A percentile compares a stretch with the other conserved stretches of the same genome.
These are phyloP conservation scores for Backusella australiensis DNA, from an alignment of 192 early-diverging fungal species.

Conservation along the genomic window DNA sequence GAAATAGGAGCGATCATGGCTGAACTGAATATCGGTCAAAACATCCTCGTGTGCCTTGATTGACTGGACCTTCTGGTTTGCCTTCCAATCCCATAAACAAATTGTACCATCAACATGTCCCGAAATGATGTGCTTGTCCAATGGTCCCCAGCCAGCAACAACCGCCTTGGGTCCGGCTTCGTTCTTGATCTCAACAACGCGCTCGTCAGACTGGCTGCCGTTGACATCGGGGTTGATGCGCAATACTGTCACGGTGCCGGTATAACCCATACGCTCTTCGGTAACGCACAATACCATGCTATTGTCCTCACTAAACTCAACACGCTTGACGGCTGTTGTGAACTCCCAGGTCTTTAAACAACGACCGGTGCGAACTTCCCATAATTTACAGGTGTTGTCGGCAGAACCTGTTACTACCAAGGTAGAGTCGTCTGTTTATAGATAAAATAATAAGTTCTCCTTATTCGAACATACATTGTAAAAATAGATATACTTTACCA, in stretches of 20 bases:
- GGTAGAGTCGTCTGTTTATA: constrained; percentile 57
- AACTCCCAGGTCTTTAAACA: constrained; percentile 90
- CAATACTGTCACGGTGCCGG: constrained; percentile 80
- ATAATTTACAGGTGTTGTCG: constrained; percentile 88
- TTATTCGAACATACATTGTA: too few species aligned
- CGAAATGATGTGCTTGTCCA: constrained; percentile 90
- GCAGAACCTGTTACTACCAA: constrained; percentile 87
- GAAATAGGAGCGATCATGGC: constrained; percentile 83
- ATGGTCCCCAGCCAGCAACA: constrained; percentile 87
- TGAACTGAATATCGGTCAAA: constrained; percentile 94
- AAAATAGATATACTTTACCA: constrained; percentile 44
- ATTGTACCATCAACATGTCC: constrained; percentile 93
- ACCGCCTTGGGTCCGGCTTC: constrained; percentile 84
- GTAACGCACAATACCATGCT: constrained; percentile 85
- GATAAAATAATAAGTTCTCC: not conserved
- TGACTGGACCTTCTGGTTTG: constrained; percentile 64
- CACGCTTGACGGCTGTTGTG: constrained; percentile 85
- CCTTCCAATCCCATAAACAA: constrained; percentile 81
- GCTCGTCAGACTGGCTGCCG: constrained; percentile 73
- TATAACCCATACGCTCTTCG: constrained; percentile 93
- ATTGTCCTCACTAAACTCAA: constrained; percentile 90
- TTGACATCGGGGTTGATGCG: constrained; percentile 59
- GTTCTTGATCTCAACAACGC: constrained; percentile 60
- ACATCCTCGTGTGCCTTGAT: constrained; percentile 65
- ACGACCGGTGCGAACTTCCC: constrained; percentile 88